Base-by-base conservation (phyloP, 495 filamentous ascomycete species). In the Hypoxylon subgilvum region DNA sequence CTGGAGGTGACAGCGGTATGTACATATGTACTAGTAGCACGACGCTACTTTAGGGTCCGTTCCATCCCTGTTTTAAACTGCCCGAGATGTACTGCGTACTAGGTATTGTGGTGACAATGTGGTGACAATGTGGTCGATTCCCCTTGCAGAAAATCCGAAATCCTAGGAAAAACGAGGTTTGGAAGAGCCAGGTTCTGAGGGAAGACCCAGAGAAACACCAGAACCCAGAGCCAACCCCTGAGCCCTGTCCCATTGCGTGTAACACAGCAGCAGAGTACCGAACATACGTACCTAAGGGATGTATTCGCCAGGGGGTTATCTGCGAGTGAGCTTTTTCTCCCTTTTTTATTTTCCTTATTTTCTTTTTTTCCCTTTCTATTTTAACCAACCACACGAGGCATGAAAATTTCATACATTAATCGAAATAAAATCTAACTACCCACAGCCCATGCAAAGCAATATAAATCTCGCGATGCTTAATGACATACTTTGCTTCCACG, bases 1-100 rank as follows among this genome's bases (percentile, higher is more conserved):
- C 42, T 23, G 16, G 14, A 21, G 6, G 17, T 46, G 28, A 40
- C 19, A 45, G 40, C 23, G 6, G 21, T n/a, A n/a, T n/a, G n/a
- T n/a, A 25, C 40, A 30, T 13, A 12, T 9, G 13, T 39, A 18
- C 17, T 19, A 31, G 22, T 51, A 22, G 9, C 13, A 17, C 36
- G 30, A 27, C 18, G 46, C 41, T 56, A 62, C 40, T 56, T 57
- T 57, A 57, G 36, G 31, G 59, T 63, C 59, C 52, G 52, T 63
- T 63, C 59, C 52, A 63, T 44, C 59, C 59, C 36, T 63, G 59
- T 39, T 44, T 35, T 32, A 46, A 36, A 51, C 28, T 57, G 46
- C 52, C 52, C 59, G 52, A 56, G 56, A 59, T 47, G 28, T 27
- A 8, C 38, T 25, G 25, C 2, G 40, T 38, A 13, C 3, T 1